Evolutionary conservation across 208 protist genomes (phyloP).

Genomic region (Porcisia hertigi): DNA sequence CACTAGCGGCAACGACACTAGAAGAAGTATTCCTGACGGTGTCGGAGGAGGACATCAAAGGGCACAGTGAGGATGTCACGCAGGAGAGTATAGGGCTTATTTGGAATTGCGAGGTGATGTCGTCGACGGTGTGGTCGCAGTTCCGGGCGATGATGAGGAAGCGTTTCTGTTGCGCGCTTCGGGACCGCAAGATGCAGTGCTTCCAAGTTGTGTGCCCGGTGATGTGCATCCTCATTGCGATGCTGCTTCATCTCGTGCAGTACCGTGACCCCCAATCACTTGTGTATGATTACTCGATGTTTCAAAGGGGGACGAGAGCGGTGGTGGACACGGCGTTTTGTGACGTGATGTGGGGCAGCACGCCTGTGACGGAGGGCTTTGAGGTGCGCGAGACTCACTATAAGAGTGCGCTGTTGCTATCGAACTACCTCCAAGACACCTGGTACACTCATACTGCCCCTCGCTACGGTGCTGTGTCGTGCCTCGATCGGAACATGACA

Average conservation of each 20-base stretch:
- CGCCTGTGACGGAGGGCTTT: background rate
- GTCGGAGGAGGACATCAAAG: slow-evolving; percentile 54
- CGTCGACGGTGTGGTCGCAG: slow-evolving; percentile 37
- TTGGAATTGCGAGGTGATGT: slow-evolving; percentile 23
- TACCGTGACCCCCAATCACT: slow-evolving; percentile 29
- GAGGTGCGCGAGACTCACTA: slow-evolving; percentile 11
- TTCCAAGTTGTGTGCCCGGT: slow-evolving; percentile 82
- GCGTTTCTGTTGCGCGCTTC: slow-evolving; percentile 48
- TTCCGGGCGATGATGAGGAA: slow-evolving; percentile 59
- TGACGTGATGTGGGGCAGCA: slow-evolving; percentile 22
- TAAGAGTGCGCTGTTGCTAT: slow-evolving; percentile 36
- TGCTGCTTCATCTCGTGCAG: slow-evolving; percentile 53
- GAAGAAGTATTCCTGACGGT: slow-evolving; percentile 78
- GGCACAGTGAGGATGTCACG: slow-evolving; percentile 57
- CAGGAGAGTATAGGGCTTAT: slow-evolving; percentile 31
- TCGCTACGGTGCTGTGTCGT: slow-evolving; percentile 19
- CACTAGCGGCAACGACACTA: slow-evolving; percentile 68
- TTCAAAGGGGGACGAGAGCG: slow-evolving; percentile 22
- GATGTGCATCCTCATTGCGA: slow-evolving; percentile 60
- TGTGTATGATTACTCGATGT: slow-evolving; percentile 34
- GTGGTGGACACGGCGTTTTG: slow-evolving; percentile 32
- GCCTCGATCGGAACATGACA: slow-evolving; percentile 17
- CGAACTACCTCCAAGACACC: slow-evolving; percentile 39
- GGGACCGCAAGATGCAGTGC: slow-evolving; percentile 67
- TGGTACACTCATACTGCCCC: slow-evolving; percentile 23